Percentiles rank a stretch among this genome's conserved stretches.
These are phyloP conservation scores for Gossypium mustelinum DNA, from an alignment of 345 rosid species.

Conservation along the genomic window DNA sequence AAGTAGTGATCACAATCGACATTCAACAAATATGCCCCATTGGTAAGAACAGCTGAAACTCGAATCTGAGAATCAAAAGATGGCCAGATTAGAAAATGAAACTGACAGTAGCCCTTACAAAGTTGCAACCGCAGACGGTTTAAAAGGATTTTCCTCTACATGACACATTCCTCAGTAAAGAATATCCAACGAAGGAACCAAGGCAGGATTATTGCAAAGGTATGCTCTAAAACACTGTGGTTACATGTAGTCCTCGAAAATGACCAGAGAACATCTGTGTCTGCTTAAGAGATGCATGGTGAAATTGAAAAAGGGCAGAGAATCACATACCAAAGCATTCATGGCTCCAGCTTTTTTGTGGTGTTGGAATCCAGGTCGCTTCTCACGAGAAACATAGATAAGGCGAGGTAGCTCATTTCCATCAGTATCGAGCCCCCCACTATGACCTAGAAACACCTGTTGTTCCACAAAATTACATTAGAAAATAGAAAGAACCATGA, in stretches of 20 bases:
- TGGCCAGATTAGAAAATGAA: slow-evolving; percentile 20
- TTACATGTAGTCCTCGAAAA: background rate
- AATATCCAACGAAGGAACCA: background rate
- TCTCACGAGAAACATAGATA: slow-evolving; percentile 99
- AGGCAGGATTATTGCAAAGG: background rate
- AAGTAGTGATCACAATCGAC: slow-evolving; percentile 99
- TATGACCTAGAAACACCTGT: slow-evolving; percentile 97
- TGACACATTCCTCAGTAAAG: background rate
- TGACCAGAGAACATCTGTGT: background rate
- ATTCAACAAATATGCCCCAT: slow-evolving; percentile 95
- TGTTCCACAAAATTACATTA: slow-evolving; percentile 9
- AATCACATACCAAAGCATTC: slow-evolving; percentile 89
- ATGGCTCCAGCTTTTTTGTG: slow-evolving; percentile 99
- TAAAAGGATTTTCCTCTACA: background rate
- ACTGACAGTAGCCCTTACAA: background rate
- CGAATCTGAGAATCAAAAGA: slow-evolving; percentile 63
- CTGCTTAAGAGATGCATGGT: background rate
- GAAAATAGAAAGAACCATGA: slow-evolving; percentile 4
- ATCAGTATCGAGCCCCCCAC: slow-evolving; percentile 96
- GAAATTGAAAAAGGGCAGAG: slow-evolving; percentile 4
- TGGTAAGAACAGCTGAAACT: slow-evolving; percentile 97
- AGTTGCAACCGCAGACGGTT: background rate
- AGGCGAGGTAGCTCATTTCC: slow-evolving; percentile 99
- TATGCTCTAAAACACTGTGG: background rate
- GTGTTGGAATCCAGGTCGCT: slow-evolving; percentile 99